These are phyloP conservation scores for Moricandia moricandioides DNA, from an alignment of 345 rosid species.

Conservation along the genomic window DNA sequence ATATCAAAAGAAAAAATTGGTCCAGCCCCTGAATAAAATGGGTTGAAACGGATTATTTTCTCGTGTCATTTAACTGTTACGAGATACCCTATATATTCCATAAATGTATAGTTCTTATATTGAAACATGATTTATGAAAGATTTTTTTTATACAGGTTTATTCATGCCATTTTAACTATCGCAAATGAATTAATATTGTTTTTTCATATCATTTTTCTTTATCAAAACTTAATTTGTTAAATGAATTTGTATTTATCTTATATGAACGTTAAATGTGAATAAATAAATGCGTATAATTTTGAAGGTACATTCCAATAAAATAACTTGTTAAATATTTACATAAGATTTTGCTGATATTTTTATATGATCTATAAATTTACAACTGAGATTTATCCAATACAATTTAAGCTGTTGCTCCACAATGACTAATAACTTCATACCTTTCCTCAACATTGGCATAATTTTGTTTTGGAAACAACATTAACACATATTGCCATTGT, in stretches of 20 bases:
- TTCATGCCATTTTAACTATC: not conserved
- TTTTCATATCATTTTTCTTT: not conserved
- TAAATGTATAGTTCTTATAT: not conserved
- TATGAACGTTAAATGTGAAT: not conserved
- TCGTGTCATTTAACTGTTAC: not conserved
- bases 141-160: not conserved
- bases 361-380: not conserved
- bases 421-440: not conserved
- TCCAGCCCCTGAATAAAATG: not conserved
- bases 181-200: not conserved
- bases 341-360: not conserved
- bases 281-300: not conserved
- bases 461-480: too few species aligned
- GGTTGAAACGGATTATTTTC: not conserved
- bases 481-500: not conserved
- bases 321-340: not conserved
- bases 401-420: not conserved
- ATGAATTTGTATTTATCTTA: not conserved
- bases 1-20: not conserved
- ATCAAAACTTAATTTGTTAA: not conserved
- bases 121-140: not conserved
- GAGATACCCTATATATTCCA: not conserved
- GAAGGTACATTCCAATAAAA: not conserved
- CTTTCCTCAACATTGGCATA: not conserved
- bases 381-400: not conserved